A percentile compares a stretch with the other conserved stretches of the same genome.
phyloP scores from a whole-genome alignment of 129 eudicot genomes.

The Flaveria brownii region DNA sequence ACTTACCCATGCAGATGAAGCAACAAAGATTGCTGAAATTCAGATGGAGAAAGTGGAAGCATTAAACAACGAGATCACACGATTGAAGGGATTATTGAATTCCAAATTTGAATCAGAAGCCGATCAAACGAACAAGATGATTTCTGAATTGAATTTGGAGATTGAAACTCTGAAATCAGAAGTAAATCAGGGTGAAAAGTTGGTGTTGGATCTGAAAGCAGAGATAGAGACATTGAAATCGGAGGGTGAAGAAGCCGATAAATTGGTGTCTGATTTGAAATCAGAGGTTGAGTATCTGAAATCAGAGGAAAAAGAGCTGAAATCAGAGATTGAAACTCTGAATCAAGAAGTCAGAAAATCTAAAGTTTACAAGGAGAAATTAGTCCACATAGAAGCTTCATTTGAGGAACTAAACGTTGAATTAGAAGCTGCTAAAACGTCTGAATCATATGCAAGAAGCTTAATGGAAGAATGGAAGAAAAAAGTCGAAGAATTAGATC shows the following conservation, averaged over 20 bases:
- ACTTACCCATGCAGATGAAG: slow-evolving; percentile 86
- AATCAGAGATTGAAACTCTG: slow-evolving; percentile 55
- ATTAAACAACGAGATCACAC: slow-evolving; percentile 63
- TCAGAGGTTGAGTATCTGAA: slow-evolving; percentile 26
- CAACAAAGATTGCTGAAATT: slow-evolving; percentile 79
- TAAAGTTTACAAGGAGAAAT: slow-evolving; percentile 48
- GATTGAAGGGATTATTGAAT: slow-evolving; percentile 67
- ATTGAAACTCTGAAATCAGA: slow-evolving; percentile 42
- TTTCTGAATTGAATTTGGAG: slow-evolving; percentile 50
- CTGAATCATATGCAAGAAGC: slow-evolving; percentile 78
- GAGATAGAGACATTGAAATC: slow-evolving; percentile 60
- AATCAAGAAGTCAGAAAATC: slow-evolving; percentile 64
- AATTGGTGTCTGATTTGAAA: slow-evolving; percentile 30
- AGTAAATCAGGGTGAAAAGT: slow-evolving; percentile 16
- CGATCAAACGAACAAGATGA: slow-evolving; percentile 48
- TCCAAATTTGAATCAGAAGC: slow-evolving; percentile 52
- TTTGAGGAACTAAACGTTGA: slow-evolving; percentile 76
- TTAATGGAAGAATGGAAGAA: slow-evolving; percentile 72
- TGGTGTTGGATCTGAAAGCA: slow-evolving; percentile 41
- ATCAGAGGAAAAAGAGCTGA: slow-evolving; percentile 39
- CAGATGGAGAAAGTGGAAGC: slow-evolving; percentile 70
- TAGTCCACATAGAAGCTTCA: slow-evolving; percentile 55
- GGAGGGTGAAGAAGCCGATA: slow-evolving; percentile 47
- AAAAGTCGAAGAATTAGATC: slow-evolving; percentile 68
- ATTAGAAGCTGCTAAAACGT: slow-evolving; percentile 86